Base-by-base conservation (phyloP, 139 green algal genomes). In the Gonium pectorale region DNA sequence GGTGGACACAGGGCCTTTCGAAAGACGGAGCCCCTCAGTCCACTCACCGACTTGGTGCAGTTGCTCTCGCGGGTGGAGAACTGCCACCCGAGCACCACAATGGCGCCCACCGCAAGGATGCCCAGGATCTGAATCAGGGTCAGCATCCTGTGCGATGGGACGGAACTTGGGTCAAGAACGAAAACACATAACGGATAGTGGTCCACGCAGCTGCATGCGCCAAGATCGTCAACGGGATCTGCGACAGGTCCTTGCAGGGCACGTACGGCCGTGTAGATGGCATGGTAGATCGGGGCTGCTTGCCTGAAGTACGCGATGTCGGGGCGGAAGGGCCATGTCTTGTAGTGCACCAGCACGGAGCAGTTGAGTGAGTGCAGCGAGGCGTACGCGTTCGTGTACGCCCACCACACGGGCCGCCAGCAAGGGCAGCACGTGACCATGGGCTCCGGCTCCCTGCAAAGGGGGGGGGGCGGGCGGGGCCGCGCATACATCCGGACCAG, bases 251-350 rank as follows among this genome's bases (percentile, higher is more conserved):
- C n/a, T n/a, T n/a, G n/a, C n/a, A n/a, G n/a, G n/a, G n/a, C n/a
- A n/a, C n/a, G n/a, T n/a, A n/a, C n/a, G n/a, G n/a, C n/a, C n/a
- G n/a, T n/a, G n/a, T n/a, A n/a, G n/a, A n/a, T n/a, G n/a, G n/a
- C n/a, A n/a, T n/a, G n/a, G n/a, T n/a, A n/a, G n/a, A n/a, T n/a
- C n/a, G n/a, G n/a, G n/a, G n/a, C n/a, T n/a, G 13, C 46, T 54
- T 5, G 70, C 74, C 74, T 43, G 74, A 81, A 81, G 83, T 83
- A 88, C 40, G 63, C 9, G 0, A 59, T 37, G 73, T 88, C 83
- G n/a, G 72, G 72, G 21, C 83, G 75, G 49, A 79, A 88, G 0
- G 83, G 73, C 83, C 83, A 83, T 17, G n/a, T 77, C 31, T 33
- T 43, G 27, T 75, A 70, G 81, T 46, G 29, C 54, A 67, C 26